Evolutionary conservation across 331 rosid species (phyloP), one percentile per base, ranked within the genome.

Genomic region (Rhamnella rubrinervis): DNA sequence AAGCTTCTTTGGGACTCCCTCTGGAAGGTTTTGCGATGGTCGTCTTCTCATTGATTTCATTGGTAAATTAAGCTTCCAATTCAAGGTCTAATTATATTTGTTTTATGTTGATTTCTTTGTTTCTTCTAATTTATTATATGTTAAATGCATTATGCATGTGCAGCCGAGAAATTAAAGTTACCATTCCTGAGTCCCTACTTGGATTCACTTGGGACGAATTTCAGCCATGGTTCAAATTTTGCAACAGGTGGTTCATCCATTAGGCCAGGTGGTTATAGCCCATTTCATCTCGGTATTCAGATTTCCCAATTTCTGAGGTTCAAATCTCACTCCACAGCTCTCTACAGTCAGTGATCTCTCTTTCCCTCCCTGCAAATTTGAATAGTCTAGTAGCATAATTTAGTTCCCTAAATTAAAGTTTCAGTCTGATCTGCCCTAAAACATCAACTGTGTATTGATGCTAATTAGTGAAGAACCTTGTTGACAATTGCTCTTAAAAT

Each of bases 11-110:
- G 97, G 96, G 59, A 68, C 51, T 50, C 78, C 88, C 59, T 70
- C 92, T 25, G 97, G 98, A 70, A 87, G 98, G 20, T 51, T 65
- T 50, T 90, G 81, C 53, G 97, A 93, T 72, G 98, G 98, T 62
- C 96, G 96, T 39, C 93, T 92, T 55, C 69, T 92, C 17, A 21
- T 92, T 2, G 98, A 92, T 77, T 88, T 85, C 55, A 80, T 90
- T 6, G 80, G 98, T 87, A 66, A 80, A 76, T 9, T 31, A 12
- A 20, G 28, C 6, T 35, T 31, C 13, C 19, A n/a, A 1, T 13
- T 6, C 23, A 28, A 52, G 16, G 55, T 50, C 62, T 35, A 19
- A 12, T 12, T 52, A 2, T 8, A 56, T 35, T 25, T 71, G 6
- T 17, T 17, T 7, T 28, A 7, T 55, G 44, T 50, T 51, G 39